Conservation (phyloP, 768 basidiomycete genomes). For the Phylloporus rhodoxanthus region DNA sequence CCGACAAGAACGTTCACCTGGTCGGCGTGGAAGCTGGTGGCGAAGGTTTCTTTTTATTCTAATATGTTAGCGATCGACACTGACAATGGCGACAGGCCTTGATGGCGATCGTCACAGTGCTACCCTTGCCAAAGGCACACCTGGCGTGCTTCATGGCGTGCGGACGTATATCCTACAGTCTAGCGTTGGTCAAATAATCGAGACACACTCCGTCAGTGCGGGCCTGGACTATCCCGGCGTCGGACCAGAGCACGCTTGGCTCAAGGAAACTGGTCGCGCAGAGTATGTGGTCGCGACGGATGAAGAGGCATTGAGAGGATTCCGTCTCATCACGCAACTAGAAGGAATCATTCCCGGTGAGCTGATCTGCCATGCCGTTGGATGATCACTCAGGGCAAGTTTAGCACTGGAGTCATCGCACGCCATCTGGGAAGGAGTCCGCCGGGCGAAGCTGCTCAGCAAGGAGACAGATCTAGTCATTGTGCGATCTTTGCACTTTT, state of each 20-base stretch:
- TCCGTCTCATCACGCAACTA: conserved; percentile 83
- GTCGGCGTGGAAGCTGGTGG: conserved; percentile 97
- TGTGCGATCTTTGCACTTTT: conserved; percentile 45
- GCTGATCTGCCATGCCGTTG: conserved; percentile 13
- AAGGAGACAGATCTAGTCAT: conserved; percentile 87
- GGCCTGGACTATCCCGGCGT: conserved; percentile 96
- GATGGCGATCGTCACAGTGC: conserved; percentile 88
- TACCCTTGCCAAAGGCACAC: conserved; percentile 83
- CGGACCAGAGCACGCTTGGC: conserved; percentile 95
- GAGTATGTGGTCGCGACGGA: conserved; percentile 93
- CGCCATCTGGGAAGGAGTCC: conserved; percentile 89
- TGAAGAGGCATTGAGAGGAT: conserved; percentile 88
- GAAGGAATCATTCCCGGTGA: conserved; percentile 96
- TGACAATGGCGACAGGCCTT: conserved; percentile 41
- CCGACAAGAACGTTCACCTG: conserved; percentile 76
- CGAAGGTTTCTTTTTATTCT: conserved; percentile 67
- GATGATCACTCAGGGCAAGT: conserved; percentile 5
- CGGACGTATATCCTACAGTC: conserved; percentile 93
- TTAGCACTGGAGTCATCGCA: conserved; percentile 91
- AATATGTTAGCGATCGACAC: not conserved
- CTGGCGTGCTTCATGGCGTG: conserved; percentile 94
- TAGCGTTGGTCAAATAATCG: conserved; percentile 84
- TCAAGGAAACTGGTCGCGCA: conserved; percentile 90
- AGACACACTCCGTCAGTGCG: conserved; percentile 96
- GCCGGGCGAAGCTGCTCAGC: conserved; percentile 76